Conservation (phyloP, 805 yeast species). For the Kodamaea kakaduensis region DNA sequence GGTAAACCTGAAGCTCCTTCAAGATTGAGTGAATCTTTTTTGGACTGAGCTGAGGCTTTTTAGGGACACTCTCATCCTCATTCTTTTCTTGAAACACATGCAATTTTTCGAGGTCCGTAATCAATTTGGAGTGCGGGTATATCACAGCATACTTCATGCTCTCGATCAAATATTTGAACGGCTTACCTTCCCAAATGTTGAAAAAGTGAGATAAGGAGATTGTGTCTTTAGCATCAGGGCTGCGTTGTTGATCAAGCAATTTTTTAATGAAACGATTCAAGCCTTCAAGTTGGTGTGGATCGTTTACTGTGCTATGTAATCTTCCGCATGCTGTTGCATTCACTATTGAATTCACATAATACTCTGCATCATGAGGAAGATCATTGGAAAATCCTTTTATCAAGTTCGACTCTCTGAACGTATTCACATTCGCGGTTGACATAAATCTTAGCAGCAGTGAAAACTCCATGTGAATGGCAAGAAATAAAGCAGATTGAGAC, state of each 20-base stretch:
- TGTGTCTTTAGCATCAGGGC: slow-evolving; percentile 12
- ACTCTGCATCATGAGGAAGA: slow-evolving; percentile 17
- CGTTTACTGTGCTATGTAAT: slow-evolving; percentile 10
- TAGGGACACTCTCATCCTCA: too few species aligned
- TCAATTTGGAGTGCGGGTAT: slow-evolving; percentile 29
- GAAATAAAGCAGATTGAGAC: slow-evolving; percentile 26
- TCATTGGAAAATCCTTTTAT: slow-evolving; percentile 21
- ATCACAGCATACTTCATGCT: slow-evolving; percentile 26
- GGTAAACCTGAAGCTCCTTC: slow-evolving; percentile 19
- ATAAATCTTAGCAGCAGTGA: slow-evolving; percentile 26
- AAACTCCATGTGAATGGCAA: slow-evolving; percentile 26
- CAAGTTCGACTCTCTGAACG: slow-evolving; percentile 3
- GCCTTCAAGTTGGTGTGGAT: slow-evolving; percentile 12
- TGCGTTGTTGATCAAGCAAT: slow-evolving; percentile 14
- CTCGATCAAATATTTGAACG: slow-evolving; percentile 21
- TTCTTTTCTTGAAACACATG: background rate
- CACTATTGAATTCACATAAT: slow-evolving; percentile 23
- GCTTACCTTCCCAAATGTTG: slow-evolving; percentile 30
- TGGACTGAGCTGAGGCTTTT: background rate
- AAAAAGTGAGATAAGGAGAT: slow-evolving; percentile 28
- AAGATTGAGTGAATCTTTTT: background rate
- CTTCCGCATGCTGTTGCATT: slow-evolving; percentile 13
- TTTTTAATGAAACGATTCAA: slow-evolving; percentile 16
- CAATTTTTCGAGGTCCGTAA: background rate
- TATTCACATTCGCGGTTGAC: slow-evolving; percentile 15